phyloP scores from a whole-genome alignment of 345 rosid species.

The Eucalyptus curtisii region DNA sequence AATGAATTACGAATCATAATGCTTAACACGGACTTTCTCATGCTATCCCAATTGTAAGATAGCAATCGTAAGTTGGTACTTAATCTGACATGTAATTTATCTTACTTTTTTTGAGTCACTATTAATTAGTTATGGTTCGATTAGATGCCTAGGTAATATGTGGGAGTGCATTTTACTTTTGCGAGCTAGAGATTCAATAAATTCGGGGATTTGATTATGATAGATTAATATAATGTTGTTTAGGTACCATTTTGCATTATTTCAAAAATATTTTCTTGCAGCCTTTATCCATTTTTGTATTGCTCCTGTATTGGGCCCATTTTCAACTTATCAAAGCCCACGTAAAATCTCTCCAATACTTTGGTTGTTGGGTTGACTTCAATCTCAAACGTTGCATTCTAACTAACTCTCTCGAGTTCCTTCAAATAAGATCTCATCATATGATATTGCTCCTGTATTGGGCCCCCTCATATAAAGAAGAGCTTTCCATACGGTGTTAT shows the following conservation, averaged over 20 bases:
- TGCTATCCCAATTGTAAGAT: background rate
- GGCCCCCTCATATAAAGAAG: background rate
- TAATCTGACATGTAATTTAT: background rate
- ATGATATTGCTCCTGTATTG: background rate
- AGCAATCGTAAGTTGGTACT: background rate
- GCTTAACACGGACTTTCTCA: background rate
- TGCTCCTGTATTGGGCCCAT: background rate
- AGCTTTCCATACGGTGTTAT: background rate
- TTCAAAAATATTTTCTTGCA: background rate
- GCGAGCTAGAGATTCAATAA: background rate
- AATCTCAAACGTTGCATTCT: background rate
- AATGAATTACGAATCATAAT: no score
- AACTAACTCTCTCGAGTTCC: background rate
- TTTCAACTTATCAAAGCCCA: background rate
- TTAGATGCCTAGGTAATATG: background rate
- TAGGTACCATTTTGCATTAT: background rate
- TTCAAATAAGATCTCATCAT: background rate
- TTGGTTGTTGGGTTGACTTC: background rate
- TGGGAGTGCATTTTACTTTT: background rate
- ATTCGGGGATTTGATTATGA: accelerated
- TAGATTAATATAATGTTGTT: background rate
- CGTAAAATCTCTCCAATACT: background rate
- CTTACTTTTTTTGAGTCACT: background rate
- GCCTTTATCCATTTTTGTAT: background rate
- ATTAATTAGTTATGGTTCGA: no score